Conservation (phyloP, 2,329 filamentous ascomycete species). For the Diatrype stigma region DNA sequence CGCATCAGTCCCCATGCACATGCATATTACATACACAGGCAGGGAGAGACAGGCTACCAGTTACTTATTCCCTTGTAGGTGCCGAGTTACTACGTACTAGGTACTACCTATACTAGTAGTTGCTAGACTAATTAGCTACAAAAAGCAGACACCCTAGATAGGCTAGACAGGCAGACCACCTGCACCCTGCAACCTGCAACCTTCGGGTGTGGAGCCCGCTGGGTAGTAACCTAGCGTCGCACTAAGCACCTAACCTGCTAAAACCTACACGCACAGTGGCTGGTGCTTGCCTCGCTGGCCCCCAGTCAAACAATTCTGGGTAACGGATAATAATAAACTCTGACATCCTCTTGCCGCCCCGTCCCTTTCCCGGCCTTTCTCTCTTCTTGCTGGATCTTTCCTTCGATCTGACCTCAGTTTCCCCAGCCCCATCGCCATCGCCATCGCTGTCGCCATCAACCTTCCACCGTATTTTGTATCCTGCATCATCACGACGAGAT, state of each 20-base stretch:
- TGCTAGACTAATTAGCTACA: too few relatives aligned
- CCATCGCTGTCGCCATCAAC: too few relatives aligned
- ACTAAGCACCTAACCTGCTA: not conserved
- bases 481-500: not conserved
- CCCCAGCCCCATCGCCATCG: not conserved
- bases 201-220: not conserved
- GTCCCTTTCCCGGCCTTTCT: not conserved
- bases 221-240: not conserved
- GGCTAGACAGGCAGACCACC: not conserved
- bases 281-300: not conserved
- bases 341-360: constrained; percentile 1
- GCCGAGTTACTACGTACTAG: not conserved
- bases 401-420: not conserved
- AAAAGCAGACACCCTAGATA: too few relatives aligned
- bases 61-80: not conserved
- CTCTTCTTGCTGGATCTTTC: not conserved
- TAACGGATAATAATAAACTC: constrained; percentile 2
- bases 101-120: not conserved
- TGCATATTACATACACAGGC: not conserved
- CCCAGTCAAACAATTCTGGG: not conserved
- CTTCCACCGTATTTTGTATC: too few relatives aligned
- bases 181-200: too few relatives aligned
- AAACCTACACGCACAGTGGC: not conserved
- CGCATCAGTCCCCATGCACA: not conserved
- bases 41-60: not conserved